Conservation (phyloP, 2,329 filamentous ascomycete species). For the Colletotrichum graminicola region DNA sequence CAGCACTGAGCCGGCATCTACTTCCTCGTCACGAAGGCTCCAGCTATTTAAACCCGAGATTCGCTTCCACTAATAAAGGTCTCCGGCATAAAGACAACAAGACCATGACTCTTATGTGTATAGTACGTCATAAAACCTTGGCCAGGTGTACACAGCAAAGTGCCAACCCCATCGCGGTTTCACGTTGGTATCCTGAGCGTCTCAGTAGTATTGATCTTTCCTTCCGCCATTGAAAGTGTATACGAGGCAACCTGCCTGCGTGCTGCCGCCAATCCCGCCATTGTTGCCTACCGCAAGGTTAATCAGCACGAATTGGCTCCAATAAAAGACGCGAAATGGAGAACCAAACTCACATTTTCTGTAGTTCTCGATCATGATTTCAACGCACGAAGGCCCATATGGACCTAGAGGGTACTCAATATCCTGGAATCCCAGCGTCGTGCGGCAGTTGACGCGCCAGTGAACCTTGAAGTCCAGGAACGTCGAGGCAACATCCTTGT, state of each 20-base stretch:
- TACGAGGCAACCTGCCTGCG: slow-evolving; percentile 8
- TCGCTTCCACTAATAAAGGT: background rate
- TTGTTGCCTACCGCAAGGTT: background rate
- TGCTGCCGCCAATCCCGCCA: slow-evolving; percentile 8
- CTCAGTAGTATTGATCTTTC: background rate
- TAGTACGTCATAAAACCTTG: background rate
- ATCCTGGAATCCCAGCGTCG: background rate
- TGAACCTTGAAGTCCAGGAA: slow-evolving; percentile 9
- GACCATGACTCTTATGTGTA: background rate
- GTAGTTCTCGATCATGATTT: background rate
- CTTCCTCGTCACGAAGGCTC: background rate
- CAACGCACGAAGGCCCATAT: background rate
- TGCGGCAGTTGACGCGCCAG: slow-evolving; percentile 5
- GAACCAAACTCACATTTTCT: background rate
- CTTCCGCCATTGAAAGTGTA: slow-evolving; percentile 2
- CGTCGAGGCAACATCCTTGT: background rate
- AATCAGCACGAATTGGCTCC: background rate
- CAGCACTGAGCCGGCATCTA: background rate
- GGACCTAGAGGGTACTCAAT: background rate
- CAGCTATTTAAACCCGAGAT: too few species aligned
- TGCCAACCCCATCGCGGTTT: background rate
- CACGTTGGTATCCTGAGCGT: too few species aligned
- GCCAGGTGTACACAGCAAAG: background rate
- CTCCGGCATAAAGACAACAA: too few species aligned
- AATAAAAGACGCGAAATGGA: background rate